Evolutionary conservation across 495 filamentous ascomycete species (phyloP).

Genomic region (Podospora australis): DNA sequence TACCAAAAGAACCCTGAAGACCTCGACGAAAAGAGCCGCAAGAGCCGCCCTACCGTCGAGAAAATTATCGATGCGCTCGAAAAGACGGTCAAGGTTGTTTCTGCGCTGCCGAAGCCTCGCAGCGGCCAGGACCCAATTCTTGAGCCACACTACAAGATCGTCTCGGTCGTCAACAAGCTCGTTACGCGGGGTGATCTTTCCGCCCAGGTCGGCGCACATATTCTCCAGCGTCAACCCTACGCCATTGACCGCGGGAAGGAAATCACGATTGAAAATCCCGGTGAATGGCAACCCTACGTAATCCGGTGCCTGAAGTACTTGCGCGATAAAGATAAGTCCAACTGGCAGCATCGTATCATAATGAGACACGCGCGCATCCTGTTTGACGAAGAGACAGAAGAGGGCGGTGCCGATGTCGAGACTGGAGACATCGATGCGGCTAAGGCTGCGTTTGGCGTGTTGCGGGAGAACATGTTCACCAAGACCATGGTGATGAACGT

Average conservation of each 20-base stretch:
- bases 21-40: constrained; percentile 38
- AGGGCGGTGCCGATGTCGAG: constrained; percentile 10
- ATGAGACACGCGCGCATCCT: constrained; percentile 70
- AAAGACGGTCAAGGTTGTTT: constrained; percentile 60
- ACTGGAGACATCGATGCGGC: no score
- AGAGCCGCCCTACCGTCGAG: constrained; percentile 43
- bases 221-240: constrained; percentile 43
- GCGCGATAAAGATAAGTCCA: constrained; percentile 80
- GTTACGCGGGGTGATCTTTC: constrained; percentile 46
- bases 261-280: constrained; percentile 39
- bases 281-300: constrained; percentile 70
- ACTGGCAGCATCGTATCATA: constrained; percentile 96
- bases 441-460: constrained; percentile 61
- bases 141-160: constrained; percentile 93
- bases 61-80: constrained; percentile 58
- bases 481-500: constrained; percentile 93
- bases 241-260: constrained; percentile 31
- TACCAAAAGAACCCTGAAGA: constrained; percentile 53
- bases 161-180: constrained; percentile 80
- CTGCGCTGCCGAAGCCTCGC: constrained; percentile 63
- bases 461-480: constrained; percentile 84
- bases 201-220: constrained; percentile 35
- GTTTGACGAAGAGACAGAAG: constrained; percentile 41
- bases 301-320: constrained; percentile 66
- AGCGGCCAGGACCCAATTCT: constrained; percentile 80